Conservation (phyloP, 352 stramenopile genomes). For the Phytopythium vexans region DNA sequence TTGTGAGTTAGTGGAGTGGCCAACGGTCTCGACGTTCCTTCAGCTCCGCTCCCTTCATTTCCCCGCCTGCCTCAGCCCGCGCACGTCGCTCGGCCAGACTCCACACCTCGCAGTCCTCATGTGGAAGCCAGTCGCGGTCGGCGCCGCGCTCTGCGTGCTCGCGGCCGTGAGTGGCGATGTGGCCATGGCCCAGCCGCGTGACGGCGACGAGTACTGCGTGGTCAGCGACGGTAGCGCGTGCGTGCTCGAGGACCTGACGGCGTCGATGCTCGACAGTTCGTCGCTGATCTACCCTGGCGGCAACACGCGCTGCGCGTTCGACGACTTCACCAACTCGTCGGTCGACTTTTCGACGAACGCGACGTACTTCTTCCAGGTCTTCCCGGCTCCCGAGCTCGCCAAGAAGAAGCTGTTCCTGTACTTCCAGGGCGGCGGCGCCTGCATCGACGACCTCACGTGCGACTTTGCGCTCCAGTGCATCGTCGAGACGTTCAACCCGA, state of each 20-base stretch:
- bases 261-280: constrained; percentile 40
- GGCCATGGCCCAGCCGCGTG: constrained; percentile 24
- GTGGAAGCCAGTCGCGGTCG: constrained; percentile 1
- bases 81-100: no score
- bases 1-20: no score
- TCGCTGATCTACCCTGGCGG: constrained; percentile 57
- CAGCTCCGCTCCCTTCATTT: no score
- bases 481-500: constrained; percentile 50
- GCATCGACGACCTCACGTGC: constrained; percentile 62
- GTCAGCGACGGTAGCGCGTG: constrained; percentile 49
- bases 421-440: constrained; percentile 69
- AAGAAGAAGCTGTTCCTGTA: constrained; percentile 74
- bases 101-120: neutral
- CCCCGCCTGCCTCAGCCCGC: no score
- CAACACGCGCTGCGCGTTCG: constrained; percentile 51
- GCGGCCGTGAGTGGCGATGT: neutral
- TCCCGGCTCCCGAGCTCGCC: constrained; percentile 40
- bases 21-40: no score
- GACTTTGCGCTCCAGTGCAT: constrained; percentile 64
- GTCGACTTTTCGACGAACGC: constrained; percentile 41
- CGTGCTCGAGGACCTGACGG: constrained; percentile 41
- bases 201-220: constrained; percentile 51
- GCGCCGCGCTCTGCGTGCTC: constrained; percentile 3
- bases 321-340: constrained; percentile 40
- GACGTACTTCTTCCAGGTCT: constrained; percentile 78